Base-by-base conservation (phyloP, 345 rosid species). In the Salix arbutifolia region DNA sequence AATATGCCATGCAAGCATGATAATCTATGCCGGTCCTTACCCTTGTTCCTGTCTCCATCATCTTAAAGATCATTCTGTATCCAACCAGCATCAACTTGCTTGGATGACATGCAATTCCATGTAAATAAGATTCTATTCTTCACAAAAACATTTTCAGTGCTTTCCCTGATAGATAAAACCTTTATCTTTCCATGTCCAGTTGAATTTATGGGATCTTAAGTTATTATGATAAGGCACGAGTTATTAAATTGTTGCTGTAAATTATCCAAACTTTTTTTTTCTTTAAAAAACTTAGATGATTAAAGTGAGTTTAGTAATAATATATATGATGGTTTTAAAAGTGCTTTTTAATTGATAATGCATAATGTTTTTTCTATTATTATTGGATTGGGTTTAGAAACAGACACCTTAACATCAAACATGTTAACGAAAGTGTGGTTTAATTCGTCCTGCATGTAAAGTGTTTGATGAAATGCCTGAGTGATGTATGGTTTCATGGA, bases 401-500 rank as follows among this genome's bases (percentile, higher is more conserved):
- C 74, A 4, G 87, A 88, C 74, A 78, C 87, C 23, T 46, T 84
- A 25, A 80, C 94, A 0, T 89, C 86, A 5, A 89, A 96, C 75
- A 84, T 93, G 74, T 79, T 93, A 64, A 81, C 88, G 0, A 89
- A 86, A 11, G 1, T 86, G 97, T 30, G 91, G 88, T 11, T 80
- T 79, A 35, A 44, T 78, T 17, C 70, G 71, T 0, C 58, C 8
- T 56, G 94, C 92, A 12, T 90, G 92, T 48, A 89, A 82, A 37
- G 84, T 91, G 88, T 96, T 96, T 69, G 97, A 91, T 74, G 65
- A 79, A 84, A 92, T 91, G 93, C 86, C 86, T 50, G 83, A 80
- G 0, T 80, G 89, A 89, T 88, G 87, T 83, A 52, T 86, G 72
- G 92, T 91, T 81, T 93, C 98, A 16, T 91, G 97, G 93, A 93